Evolutionary conservation across 1,284 basidiomycete species (phyloP).

Genomic region (Sanghuangporus weigelae): DNA sequence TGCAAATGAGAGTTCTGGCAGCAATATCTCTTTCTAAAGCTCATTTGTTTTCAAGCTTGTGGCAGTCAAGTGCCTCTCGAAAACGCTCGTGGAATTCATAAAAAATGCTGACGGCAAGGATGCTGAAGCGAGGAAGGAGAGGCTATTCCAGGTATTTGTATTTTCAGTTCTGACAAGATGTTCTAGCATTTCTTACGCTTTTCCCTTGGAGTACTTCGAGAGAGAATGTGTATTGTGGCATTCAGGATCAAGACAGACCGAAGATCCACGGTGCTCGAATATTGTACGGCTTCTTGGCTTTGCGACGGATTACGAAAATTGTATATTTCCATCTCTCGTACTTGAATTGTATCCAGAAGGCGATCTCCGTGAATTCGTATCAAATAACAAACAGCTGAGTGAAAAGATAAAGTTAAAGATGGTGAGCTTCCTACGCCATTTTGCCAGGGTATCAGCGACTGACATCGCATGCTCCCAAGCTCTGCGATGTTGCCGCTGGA

Average conservation of each 20-base stretch:
- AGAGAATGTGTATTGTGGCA: constrained; percentile 2
- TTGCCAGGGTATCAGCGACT: not conserved
- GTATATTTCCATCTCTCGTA: not conserved
- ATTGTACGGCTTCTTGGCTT: not conserved
- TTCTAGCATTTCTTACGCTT: not conserved
- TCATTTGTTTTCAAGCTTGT: not conserved
- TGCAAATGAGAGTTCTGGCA: not conserved
- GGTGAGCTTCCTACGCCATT: not conserved
- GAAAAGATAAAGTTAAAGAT: not conserved
- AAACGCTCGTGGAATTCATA: no score
- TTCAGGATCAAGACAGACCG: not conserved
- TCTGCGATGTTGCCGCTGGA: not conserved
- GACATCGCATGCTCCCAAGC: not conserved
- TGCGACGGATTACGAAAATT: no score
- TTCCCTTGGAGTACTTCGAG: not conserved
- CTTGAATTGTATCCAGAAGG: not conserved
- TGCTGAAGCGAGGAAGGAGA: not conserved
- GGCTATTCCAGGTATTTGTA: not conserved
- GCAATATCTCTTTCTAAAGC: not conserved
- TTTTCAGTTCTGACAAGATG: not conserved
- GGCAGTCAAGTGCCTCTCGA: not conserved
- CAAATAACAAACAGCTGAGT: not conserved
- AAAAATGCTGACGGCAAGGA: not conserved
- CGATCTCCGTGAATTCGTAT: not conserved
- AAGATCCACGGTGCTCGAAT: not conserved